Conservation (phyloP, 768 basidiomycete genomes). For the Mycena galopus region DNA sequence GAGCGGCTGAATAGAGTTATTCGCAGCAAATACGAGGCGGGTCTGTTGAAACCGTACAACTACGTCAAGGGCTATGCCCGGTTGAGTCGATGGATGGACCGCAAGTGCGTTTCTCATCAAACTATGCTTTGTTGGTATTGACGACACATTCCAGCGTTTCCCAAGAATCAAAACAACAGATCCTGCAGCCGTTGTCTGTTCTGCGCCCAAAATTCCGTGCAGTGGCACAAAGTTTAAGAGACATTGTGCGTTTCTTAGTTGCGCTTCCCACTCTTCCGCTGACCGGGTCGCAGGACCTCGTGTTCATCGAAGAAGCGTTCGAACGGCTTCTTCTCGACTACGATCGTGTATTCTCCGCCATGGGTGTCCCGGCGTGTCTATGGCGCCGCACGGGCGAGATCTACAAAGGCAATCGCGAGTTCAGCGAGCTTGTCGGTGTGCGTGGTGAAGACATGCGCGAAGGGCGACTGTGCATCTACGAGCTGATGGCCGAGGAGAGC, state of each 20-base stretch:
- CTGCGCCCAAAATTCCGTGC: conserved; percentile 89
- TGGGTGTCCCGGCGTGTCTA: conserved; percentile 97
- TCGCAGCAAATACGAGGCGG: conserved; percentile 96
- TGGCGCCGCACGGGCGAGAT: conserved; percentile 99
- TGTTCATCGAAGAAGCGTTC: conserved; percentile 98
- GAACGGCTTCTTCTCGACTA: conserved; percentile 96
- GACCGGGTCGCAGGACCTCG: conserved; percentile 73
- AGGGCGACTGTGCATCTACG: conserved; percentile 95
- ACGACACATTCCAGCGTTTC: conserved; percentile 73
- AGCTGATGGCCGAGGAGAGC: conserved; percentile 97
- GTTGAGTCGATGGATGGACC: conserved; percentile 94
- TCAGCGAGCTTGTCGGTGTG: conserved; percentile 90
- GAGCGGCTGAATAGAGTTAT: conserved; percentile 93
- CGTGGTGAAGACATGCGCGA: conserved; percentile 92
- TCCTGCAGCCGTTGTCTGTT: conserved; percentile 89
- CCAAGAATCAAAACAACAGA: conserved; percentile 91
- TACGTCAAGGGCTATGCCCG: conserved; percentile 96
- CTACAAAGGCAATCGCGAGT: conserved; percentile 97
- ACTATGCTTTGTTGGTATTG: background rate
- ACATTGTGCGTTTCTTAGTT: conserved; percentile 66
- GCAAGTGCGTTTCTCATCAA: conserved; percentile 71
- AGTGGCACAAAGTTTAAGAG: conserved; percentile 86
- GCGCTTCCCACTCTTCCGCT: conserved; percentile 6
- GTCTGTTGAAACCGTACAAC: conserved; percentile 94
- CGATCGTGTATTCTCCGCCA: conserved; percentile 93